Evolutionary conservation across 495 filamentous ascomycete genomes (phyloP).

Genomic region (Antarctomyces pellizariae): DNA sequence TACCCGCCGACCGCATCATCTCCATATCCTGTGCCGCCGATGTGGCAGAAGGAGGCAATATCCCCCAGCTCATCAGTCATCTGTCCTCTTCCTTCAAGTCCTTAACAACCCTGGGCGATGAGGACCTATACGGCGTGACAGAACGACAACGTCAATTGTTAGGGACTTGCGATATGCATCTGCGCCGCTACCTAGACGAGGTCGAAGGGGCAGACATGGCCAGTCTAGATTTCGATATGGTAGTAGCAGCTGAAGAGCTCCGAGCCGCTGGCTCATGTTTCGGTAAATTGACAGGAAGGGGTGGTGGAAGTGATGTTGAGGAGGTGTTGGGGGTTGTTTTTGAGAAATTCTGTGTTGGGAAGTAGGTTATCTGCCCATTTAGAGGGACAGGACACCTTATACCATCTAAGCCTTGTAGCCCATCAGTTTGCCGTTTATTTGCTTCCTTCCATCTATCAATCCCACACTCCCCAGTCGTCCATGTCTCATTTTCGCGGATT

Average conservation of each 20-base stretch:
- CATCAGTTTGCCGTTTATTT: background rate
- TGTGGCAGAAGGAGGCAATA: conserved; percentile 25
- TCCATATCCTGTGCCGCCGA: conserved; percentile 40
- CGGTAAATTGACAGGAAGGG: conserved; percentile 68
- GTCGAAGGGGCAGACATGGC: conserved; percentile 14
- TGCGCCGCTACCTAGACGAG: conserved; percentile 42
- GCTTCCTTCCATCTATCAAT: too few species aligned
- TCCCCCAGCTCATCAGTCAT: conserved; percentile 41
- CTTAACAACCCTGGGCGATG: conserved; percentile 44
- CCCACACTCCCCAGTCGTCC: too few species aligned
- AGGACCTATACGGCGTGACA: conserved; percentile 74
- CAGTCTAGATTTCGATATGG: conserved; percentile 49
- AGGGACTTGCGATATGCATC: conserved; percentile 38
- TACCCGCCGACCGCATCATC: conserved; percentile 23
- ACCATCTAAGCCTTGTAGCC: background rate
- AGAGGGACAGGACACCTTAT: conserved; percentile 2
- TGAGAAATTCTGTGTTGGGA: conserved; percentile 45
- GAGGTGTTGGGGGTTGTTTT: conserved; percentile 94
- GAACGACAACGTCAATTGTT: conserved; percentile 73
- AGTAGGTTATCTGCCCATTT: conserved; percentile 14
- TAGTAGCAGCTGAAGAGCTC: conserved; percentile 76
- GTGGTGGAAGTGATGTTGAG: conserved; percentile 78
- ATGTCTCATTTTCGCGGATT: too few species aligned
- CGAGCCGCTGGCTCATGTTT: conserved; percentile 61
- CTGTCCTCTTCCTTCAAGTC: conserved; percentile 43